These are phyloP conservation scores for Cryptosporidium xiaoi DNA, from an alignment of 169 alveolate genomes.

Conservation along the genomic window DNA sequence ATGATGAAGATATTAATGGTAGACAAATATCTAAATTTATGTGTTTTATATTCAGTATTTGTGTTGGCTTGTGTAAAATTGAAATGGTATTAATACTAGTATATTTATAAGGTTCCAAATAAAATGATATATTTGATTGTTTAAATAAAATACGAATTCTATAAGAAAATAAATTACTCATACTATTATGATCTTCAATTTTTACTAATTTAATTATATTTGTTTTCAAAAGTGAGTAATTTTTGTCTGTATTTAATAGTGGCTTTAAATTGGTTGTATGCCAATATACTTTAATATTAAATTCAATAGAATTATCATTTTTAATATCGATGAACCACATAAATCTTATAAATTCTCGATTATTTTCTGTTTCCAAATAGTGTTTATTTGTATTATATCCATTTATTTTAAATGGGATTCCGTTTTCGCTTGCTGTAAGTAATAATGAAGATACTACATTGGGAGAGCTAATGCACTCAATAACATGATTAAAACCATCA, in stretches of 20 bases:
- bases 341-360: constrained; percentile 22
- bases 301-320: neutral
- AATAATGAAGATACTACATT: constrained; percentile 18
- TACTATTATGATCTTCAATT: neutral
- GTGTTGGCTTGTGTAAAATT: constrained; percentile 37
- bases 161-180: neutral
- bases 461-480: constrained; percentile 26
- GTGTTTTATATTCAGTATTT: constrained; percentile 31
- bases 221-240: constrained; percentile 14
- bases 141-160: constrained; percentile 40
- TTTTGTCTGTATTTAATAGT: constrained; percentile 10
- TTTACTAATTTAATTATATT: neutral
- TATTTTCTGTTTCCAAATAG: too few species aligned
- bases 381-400: neutral
- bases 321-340: constrained; percentile 37
- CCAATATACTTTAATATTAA: constrained; percentile 26
- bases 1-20: constrained; percentile 50
- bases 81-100: neutral
- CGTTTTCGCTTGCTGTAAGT: constrained; percentile 6
- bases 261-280: constrained; percentile 30
- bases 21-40: constrained; percentile 47
- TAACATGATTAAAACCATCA: constrained; percentile 49
- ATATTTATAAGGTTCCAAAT: constrained; percentile 32
- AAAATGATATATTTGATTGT: constrained; percentile 44
- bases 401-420: neutral